Evolutionary conservation across 2,329 filamentous ascomycete genomes (phyloP).

Genomic region (Aureobasidium uvarum): DNA sequence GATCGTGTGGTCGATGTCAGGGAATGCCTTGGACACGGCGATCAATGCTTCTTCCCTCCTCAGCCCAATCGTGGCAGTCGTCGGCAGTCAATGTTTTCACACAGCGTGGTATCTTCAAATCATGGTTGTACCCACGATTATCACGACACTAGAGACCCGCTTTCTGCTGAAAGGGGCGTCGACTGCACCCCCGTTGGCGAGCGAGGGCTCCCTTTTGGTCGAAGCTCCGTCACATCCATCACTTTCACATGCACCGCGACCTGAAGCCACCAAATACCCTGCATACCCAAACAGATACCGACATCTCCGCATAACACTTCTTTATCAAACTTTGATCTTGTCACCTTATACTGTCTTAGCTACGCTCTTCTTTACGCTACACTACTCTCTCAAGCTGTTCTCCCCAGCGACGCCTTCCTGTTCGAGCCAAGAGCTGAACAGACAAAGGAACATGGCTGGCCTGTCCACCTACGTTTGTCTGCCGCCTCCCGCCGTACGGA

Average conservation of each 20-base stretch:
- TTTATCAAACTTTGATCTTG: background rate
- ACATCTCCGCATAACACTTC: slow-evolving; percentile 11
- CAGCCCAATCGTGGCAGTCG: background rate
- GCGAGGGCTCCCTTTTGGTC: background rate
- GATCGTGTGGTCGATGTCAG: background rate
- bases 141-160: slow-evolving; percentile 8
- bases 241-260: slow-evolving; percentile 10
- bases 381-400: background rate
- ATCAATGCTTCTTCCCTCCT: background rate
- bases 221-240: slow-evolving; percentile 1
- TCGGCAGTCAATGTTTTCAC: background rate
- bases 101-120: background rate
- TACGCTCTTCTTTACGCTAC: background rate
- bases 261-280: background rate
- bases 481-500: background rate
- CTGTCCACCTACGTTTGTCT: slow-evolving; percentile 6
- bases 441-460: background rate
- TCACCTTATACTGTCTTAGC: background rate
- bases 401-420: background rate
- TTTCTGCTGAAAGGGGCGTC: slow-evolving; percentile 18
- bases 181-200: slow-evolving; percentile 14
- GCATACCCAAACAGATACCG: background rate
- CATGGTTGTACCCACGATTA: background rate
- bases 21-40: background rate
- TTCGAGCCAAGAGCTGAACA: slow-evolving; percentile 3